These are phyloP conservation scores for Pichia sp. DNA, from an alignment of 1,139 yeast species.

Conservation along the genomic window DNA sequence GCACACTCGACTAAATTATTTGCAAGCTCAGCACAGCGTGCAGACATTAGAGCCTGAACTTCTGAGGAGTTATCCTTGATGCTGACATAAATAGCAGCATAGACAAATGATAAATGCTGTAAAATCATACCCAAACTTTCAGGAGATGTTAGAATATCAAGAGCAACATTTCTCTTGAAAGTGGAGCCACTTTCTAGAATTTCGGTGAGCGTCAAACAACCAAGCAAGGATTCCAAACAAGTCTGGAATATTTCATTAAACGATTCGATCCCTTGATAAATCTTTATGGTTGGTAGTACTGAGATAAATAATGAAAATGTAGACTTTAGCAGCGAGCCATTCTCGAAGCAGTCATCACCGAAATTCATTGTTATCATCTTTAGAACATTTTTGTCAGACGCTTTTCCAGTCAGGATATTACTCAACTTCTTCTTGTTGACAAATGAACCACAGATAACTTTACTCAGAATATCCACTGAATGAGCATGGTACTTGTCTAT, in stretches of 20 bases:
- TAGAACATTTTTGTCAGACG: constrained; percentile 29
- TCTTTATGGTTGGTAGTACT: constrained; percentile 51
- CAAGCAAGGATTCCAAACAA: constrained; percentile 55
- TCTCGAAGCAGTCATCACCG: constrained; percentile 22
- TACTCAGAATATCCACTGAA: constrained; percentile 80
- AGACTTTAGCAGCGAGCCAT: constrained; percentile 43
- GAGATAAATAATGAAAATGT: constrained; percentile 53
- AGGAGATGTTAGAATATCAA: constrained; percentile 54
- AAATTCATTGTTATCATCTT: constrained; percentile 13
- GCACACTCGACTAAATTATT: constrained; percentile 33
- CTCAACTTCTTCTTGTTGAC: constrained; percentile 63
- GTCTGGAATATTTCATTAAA: constrained; percentile 52
- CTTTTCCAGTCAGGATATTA: constrained; percentile 54
- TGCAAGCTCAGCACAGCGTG: constrained; percentile 34
- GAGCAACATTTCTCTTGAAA: constrained; percentile 38
- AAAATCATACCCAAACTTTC: constrained; percentile 52
- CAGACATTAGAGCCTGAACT: constrained; percentile 33
- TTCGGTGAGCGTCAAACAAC: constrained; percentile 48
- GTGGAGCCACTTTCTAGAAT: constrained; percentile 36
- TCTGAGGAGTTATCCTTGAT: constrained; percentile 23
- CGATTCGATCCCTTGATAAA: constrained; percentile 35
- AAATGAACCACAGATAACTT: constrained; percentile 73
- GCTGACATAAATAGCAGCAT: constrained; percentile 36
- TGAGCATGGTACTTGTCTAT: constrained; percentile 70
- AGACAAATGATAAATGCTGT: constrained; percentile 41